Evolutionary conservation across 2,329 filamentous ascomycete species (phyloP), one percentile per base, ranked within the genome.

Genomic region (Fusarium protoensiforme): DNA sequence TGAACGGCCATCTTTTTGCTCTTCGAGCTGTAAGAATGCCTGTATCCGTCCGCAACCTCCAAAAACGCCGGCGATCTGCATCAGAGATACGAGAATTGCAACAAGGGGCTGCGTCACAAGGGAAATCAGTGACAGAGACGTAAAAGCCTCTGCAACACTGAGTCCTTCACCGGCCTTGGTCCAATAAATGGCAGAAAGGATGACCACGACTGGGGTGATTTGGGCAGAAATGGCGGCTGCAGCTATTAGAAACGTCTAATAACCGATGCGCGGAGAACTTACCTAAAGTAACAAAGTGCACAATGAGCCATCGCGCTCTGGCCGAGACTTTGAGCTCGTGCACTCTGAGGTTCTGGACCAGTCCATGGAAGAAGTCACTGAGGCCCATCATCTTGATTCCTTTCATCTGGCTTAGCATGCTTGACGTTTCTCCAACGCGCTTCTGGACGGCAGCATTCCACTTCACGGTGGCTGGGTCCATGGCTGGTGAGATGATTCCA

Each of bases 301-400:
- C 78, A 9, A 84, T 69, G 6, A 84, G 59, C 71, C 77, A 79
- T 65, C 84, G 75, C 46, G 82, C 84, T 8, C 75, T 74, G 48
- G 78, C 79, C 0, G 84, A 85, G 0, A 83, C 70, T 6, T 78
- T 76, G n/a, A 86, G 70, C 69, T 86, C 85, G 1, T 77, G 61
- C 1, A 81, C 73, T 14, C 85, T 78, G 1, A 85, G 68, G 14
- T 75, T 62, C 39, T 84, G 83, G 1, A 85, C 66, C 18, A 79
- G 75, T 2, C 68, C 46, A 5, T 75, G 72, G 24, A 85, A 73
- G 33, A 76, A 80, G 31, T 80, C 77, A 2, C 79, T 80, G 6
- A 86, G 77, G 0, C 85, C 85, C 72, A 82, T 82, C 81, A 86
- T 84, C 56, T 86, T 86, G 63, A 86, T 77, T 3, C 81, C 80